phyloP scores from a whole-genome alignment of 805 yeast species.

The Kluyveromyces wickerhamii region DNA sequence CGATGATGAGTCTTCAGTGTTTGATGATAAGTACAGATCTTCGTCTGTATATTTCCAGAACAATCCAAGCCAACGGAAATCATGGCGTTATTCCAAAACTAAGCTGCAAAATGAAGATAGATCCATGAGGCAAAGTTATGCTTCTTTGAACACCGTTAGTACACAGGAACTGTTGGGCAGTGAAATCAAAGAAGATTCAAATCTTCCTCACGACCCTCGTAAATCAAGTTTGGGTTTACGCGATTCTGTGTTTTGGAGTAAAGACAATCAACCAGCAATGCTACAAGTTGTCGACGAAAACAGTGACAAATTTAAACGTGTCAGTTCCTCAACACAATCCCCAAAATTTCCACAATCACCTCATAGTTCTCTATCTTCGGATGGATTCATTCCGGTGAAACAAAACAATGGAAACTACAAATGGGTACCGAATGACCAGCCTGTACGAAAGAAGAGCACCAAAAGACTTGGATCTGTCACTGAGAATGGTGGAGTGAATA shows the following conservation, averaged over 20 bases:
- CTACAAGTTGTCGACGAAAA: too few relatives aligned
- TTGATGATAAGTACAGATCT: conserved; percentile 24
- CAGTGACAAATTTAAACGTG: too few relatives aligned
- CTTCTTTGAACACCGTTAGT: conserved; percentile 74
- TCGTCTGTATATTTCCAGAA: conserved; percentile 29
- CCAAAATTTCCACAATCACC: conserved; percentile 2
- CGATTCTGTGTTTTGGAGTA: conserved; percentile 35
- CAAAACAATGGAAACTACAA: conserved; percentile 22
- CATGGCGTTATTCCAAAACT: conserved; percentile 48
- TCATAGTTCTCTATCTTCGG: conserved; percentile 16
- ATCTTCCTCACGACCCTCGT: conserved; percentile 36
- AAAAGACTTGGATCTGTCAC: conserved; percentile 33
- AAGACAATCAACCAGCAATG: too few relatives aligned
- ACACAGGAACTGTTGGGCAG: conserved; percentile 79
- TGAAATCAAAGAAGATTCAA: conserved; percentile 58
- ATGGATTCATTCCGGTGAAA: conserved; percentile 29
- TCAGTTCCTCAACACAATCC: too few relatives aligned
- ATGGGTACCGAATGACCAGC: conserved; percentile 23
- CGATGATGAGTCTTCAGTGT: conserved; percentile 19
- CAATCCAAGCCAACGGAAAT: conserved; percentile 35
- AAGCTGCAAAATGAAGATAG: conserved; percentile 31
- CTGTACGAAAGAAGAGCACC: conserved; percentile 24
- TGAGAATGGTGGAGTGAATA: conserved; percentile 28
- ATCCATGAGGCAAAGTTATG: conserved; percentile 50
- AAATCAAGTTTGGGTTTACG: conserved; percentile 34